Evolutionary conservation across 2,329 filamentous ascomycete genomes (phyloP).

Genomic region (Arthrobotrys musiformis): DNA sequence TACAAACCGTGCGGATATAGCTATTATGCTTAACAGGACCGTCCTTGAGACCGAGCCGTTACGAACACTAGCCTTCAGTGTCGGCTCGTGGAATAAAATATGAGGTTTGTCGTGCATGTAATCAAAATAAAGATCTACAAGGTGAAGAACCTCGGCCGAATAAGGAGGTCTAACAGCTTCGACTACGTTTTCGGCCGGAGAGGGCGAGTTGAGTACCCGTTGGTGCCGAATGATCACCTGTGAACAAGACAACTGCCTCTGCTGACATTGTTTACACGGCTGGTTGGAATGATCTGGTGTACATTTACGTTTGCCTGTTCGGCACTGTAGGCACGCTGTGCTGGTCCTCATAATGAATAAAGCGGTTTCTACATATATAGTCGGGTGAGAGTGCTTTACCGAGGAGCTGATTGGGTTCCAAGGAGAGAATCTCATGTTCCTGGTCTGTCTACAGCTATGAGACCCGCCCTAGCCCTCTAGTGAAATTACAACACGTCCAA

Average conservation of each 20-base stretch:
- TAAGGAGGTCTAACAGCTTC: slow-evolving; percentile 17
- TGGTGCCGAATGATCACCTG: neutral
- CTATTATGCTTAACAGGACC: slow-evolving; percentile 58
- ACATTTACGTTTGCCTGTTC: slow-evolving; percentile 56
- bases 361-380: too few relatives aligned
- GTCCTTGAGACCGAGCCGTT: slow-evolving; percentile 54
- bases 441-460: too few relatives aligned
- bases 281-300: slow-evolving; percentile 19
- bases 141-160: slow-evolving; percentile 13
- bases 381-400: too few relatives aligned
- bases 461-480: too few relatives aligned
- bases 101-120: slow-evolving; percentile 60
- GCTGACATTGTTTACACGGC: slow-evolving; percentile 55
- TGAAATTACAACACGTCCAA: too few relatives aligned
- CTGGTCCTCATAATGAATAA: slow-evolving; percentile 43
- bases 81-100: slow-evolving; percentile 59
- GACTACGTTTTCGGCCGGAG: neutral
- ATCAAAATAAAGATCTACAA: slow-evolving; percentile 58
- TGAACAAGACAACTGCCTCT: slow-evolving; percentile 52
- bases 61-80: slow-evolving; percentile 53
- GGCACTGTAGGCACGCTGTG: slow-evolving; percentile 57
- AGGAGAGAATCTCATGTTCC: too few relatives aligned
- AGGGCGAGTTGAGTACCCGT: neutral
- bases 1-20: slow-evolving; percentile 58
- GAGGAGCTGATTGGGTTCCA: too few relatives aligned